Evolutionary conservation across 345 rosid species (phyloP).

Genomic region (Cardamine resedifolia): DNA sequence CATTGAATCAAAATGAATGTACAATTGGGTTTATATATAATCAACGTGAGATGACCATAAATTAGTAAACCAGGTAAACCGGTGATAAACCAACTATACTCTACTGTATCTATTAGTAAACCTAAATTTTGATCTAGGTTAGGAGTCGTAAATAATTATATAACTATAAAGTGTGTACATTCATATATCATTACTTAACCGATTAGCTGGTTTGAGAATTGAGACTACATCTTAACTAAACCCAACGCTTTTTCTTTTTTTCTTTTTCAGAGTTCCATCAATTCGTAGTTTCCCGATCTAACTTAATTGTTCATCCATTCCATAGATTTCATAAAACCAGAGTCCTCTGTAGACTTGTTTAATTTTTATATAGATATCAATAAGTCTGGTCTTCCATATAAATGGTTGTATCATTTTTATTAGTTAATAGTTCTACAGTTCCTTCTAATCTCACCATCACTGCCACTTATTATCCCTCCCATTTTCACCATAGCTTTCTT

Average conservation of each 20-base stretch:
- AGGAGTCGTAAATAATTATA: not conserved
- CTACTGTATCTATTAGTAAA: too few relatives aligned
- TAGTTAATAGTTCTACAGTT: conserved; percentile 54
- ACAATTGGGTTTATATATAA: too few relatives aligned
- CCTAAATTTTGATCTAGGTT: conserved; percentile 21
- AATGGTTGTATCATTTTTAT: not conserved
- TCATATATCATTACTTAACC: not conserved
- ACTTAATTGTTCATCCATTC: not conserved
- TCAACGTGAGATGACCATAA: too few relatives aligned
- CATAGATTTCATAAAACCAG: not conserved
- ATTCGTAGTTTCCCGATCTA: not conserved
- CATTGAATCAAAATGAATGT: too few relatives aligned
- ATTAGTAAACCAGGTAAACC: too few relatives aligned
- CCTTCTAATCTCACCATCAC: conserved; percentile 44
- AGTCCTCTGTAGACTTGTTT: conserved; percentile 13
- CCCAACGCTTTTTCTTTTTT: not conserved
- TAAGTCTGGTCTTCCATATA: conserved; percentile 2
- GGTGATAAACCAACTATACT: too few relatives aligned
- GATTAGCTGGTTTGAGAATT: conserved; percentile 9
- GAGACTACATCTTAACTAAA: too few relatives aligned
- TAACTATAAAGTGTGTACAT: not conserved
- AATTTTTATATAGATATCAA: conserved; percentile 17
- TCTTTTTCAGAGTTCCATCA: not conserved
- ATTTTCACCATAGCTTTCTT: conserved; percentile 62
- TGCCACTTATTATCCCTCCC: conserved; percentile 50